Evolutionary conservation across 495 filamentous ascomycete genomes (phyloP), one percentile per base, ranked within the genome.

Genomic region (Talaromyces adpressus): DNA sequence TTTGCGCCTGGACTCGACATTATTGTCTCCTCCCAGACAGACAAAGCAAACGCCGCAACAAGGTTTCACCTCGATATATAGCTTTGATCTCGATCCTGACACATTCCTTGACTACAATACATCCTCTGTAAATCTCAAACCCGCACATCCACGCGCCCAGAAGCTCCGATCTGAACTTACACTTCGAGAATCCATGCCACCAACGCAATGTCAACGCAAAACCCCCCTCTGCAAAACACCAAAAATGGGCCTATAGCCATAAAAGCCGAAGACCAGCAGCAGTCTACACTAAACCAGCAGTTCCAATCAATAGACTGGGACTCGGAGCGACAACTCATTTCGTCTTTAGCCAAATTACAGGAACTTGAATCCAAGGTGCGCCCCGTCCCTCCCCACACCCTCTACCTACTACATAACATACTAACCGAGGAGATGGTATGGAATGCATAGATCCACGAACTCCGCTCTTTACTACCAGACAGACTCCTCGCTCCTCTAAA

Each of bases 281-380:
- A 14, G 9, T 1, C 27, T 52, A 9, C 41, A 1, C 16, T 34
- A 3, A 20, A 36, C 6, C 27, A 36, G 20, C 56, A 58, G 1
- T 25, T 58, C 6, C 60, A 49, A 22, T 29, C 45, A 23, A 52
- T 62, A 20, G 62, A 70, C 57, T 72, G 73, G 65, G 70, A 75
- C 11, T 74, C 74, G 5, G 77, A 80, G 49, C 62, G 75, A 30
- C 75, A 80, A 53, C 72, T 80, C 12, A 72, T 79, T 7, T 74
- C 75, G 7, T 80, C 77, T 51, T 68, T 80, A 30, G 73, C 74
- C 16, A 79, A 79, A 60, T 71, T 80, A 2, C 77, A 80, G 64
- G 69, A 79, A 60, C 63, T 80, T 3, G 77, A 80, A 57, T 61
- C 69, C 25, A 76, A 70, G 66, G 77, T 78, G 39, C 39, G 70